A percentile compares a stretch with the other conserved stretches of the same genome.
These are phyloP conservation scores for Zostera marina DNA, from an alignment of 116 monocot species.

Conservation along the genomic window DNA sequence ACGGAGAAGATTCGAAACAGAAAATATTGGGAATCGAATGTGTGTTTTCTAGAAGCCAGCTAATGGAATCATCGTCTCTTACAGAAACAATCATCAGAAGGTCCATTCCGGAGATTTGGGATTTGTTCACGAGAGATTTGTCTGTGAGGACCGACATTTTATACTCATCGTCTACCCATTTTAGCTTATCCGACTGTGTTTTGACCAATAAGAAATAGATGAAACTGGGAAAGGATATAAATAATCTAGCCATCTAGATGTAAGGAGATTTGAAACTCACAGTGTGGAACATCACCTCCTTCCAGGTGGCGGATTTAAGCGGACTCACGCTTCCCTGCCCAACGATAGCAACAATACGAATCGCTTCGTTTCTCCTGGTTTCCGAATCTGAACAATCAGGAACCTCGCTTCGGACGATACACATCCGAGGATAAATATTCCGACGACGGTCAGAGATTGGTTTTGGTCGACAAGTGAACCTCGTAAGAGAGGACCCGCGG, in stretches of 20 bases:
- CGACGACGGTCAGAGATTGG: neutral
- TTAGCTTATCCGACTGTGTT: slow-evolving; percentile 32
- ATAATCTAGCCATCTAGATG: neutral
- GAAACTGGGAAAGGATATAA: neutral
- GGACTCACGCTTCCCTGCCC: slow-evolving; percentile 50
- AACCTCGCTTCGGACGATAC: neutral
- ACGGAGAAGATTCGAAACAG: slow-evolving; percentile 62
- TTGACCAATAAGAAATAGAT: neutral
- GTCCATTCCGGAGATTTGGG: slow-evolving; percentile 29
- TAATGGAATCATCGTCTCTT: slow-evolving; percentile 20
- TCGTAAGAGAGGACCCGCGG: too few relatives aligned
- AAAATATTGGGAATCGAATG: slow-evolving; percentile 39
- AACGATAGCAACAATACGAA: slow-evolving; percentile 26
- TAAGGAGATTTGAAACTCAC: slow-evolving; percentile 9
- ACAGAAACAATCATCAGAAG: slow-evolving; percentile 57
- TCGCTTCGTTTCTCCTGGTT: neutral
- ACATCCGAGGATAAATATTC: neutral
- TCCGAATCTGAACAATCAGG: neutral
- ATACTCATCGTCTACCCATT: slow-evolving; percentile 75
- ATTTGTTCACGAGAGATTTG: slow-evolving; percentile 13
- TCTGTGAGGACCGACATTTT: slow-evolving; percentile 61
- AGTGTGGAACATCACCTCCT: slow-evolving; percentile 68
- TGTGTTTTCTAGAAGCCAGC: slow-evolving; percentile 45
- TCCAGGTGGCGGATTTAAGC: slow-evolving; percentile 40
- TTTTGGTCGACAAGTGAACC: too few relatives aligned